Evolutionary conservation across 2,329 filamentous ascomycete genomes (phyloP).

Genomic region (Daldinia sp.): DNA sequence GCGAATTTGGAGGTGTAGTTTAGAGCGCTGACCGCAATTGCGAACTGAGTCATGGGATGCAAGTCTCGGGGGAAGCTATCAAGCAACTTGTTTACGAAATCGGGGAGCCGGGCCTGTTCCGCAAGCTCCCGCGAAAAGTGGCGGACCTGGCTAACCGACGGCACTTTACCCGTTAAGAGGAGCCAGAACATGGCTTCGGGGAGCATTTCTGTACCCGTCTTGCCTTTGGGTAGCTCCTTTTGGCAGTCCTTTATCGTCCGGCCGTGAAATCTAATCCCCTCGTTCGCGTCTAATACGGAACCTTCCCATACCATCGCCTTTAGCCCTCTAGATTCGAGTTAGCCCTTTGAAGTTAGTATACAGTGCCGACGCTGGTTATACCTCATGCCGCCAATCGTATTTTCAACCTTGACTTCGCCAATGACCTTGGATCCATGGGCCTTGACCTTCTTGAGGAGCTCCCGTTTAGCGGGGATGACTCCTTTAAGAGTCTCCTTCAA

Average conservation of each 20-base stretch:
- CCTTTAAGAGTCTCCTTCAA: slow-evolving; percentile 87
- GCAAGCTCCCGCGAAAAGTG: slow-evolving; percentile 85
- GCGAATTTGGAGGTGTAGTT: slow-evolving; percentile 96
- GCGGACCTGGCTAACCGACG: slow-evolving; percentile 82
- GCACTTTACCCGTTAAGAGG: slow-evolving; percentile 90
- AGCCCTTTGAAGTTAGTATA: slow-evolving; percentile 39
- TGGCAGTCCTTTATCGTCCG: slow-evolving; percentile 99
- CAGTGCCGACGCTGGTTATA: slow-evolving; percentile 26
- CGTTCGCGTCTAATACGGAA: slow-evolving; percentile 93
- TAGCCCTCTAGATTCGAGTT: slow-evolving; percentile 64
- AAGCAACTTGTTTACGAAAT: slow-evolving; percentile 86
- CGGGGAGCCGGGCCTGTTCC: slow-evolving; percentile 82
- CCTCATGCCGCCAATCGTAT: slow-evolving; percentile 95
- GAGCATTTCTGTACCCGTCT: slow-evolving; percentile 92
- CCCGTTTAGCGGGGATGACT: slow-evolving; percentile 89
- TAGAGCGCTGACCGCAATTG: slow-evolving; percentile 92
- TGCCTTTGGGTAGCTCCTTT: slow-evolving; percentile 90
- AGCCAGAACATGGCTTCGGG: slow-evolving; percentile 99
- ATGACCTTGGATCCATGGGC: slow-evolving; percentile 81
- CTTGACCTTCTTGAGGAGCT: slow-evolving; percentile 94
- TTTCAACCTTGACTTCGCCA: slow-evolving; percentile 92
- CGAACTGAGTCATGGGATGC: slow-evolving; percentile 98
- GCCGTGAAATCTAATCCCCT: slow-evolving; percentile 98
- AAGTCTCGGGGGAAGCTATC: slow-evolving; percentile 88
- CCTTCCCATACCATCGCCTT: slow-evolving; percentile 99